Percentiles rank a stretch among this genome's conserved stretches.
phyloP scores from a whole-genome alignment of 2,329 filamentous ascomycete genomes.

The Sarocladiaceae sp. region DNA sequence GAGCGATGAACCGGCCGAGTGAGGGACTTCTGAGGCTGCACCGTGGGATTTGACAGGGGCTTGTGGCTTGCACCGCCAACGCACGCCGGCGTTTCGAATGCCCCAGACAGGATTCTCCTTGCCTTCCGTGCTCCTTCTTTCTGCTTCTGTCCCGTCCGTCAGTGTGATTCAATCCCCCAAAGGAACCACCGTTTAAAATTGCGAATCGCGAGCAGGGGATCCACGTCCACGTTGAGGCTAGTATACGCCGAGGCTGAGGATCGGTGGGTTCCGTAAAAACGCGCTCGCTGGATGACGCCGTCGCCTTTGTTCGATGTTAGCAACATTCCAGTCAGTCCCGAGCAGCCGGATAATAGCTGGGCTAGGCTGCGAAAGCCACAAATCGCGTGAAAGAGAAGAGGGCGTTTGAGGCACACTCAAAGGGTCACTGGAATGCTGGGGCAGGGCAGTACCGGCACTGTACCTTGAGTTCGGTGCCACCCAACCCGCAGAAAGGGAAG shows the following conservation, averaged over 20 bases:
- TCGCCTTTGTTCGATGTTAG: slow-evolving; percentile 5
- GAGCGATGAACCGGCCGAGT: slow-evolving; percentile 6
- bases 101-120: neutral
- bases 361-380: neutral
- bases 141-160: too few relatives aligned
- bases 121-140: neutral
- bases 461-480: neutral
- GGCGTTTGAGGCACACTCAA: neutral
- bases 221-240: neutral
- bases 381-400: neutral
- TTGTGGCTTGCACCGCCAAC: neutral
- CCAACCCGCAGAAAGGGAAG: neutral
- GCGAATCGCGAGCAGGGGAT: too few relatives aligned
- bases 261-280: neutral
- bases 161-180: too few relatives aligned
- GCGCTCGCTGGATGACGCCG: neutral
- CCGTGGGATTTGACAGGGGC: neutral
- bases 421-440: too few relatives aligned
- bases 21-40: slow-evolving; percentile 2
- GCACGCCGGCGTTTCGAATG: slow-evolving; percentile 2
- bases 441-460: too few relatives aligned
- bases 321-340: slow-evolving; percentile 9
- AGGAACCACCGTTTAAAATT: too few relatives aligned
- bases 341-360: neutral
- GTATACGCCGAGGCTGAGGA: neutral